Base-by-base conservation (phyloP, 768 basidiomycete species). In the Panaeolus cyanescens region DNA sequence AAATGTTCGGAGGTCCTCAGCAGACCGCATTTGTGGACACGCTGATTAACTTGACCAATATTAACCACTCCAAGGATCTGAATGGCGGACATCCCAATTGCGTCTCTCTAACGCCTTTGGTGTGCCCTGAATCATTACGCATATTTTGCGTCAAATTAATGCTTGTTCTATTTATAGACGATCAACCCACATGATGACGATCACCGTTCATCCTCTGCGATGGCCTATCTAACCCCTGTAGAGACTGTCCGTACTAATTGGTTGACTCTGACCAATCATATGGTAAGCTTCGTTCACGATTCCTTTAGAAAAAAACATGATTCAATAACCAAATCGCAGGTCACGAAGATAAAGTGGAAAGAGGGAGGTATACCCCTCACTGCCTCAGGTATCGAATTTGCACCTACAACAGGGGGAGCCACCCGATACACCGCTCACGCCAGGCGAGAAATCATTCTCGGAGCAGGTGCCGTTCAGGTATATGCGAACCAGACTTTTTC, bases 1-100 rank as follows among this genome's bases (percentile, higher is more conserved):
- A 64, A 4, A 86, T 86, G 81, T 86, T 83, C 62, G 83, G 84
- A 13, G 85, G 84, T 2, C 82, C 84, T 4, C 81, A 85, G 50
- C 84, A 86, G 62, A 59, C 70, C 2, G 75, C 68, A n/a, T 87
- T 86, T 67, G 69, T 82, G 42, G 59, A 77, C 56, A 80, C 84
- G 2, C 79, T 85, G 55, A 73, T 77, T 30, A 73, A 74, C 37
- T 64, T 83, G 10, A 84, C 82, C 5, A 83, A 82, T 1, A 83
- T 85, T 61, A 75, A 66, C 5, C 82, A 77, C 57, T 80, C 60
- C 67, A 72, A 74, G 32, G 85, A 87, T 67, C 65, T 84, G 37
- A 86, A 85, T 65, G 85, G 85, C 28, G 85, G 85, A 1, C 77
- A 75, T 12, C 80, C 83, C 6, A 85, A 85, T 62, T 80, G 81